phyloP scores from a whole-genome alignment of 805 yeast genomes.

The Ogataea ganodermae region DNA sequence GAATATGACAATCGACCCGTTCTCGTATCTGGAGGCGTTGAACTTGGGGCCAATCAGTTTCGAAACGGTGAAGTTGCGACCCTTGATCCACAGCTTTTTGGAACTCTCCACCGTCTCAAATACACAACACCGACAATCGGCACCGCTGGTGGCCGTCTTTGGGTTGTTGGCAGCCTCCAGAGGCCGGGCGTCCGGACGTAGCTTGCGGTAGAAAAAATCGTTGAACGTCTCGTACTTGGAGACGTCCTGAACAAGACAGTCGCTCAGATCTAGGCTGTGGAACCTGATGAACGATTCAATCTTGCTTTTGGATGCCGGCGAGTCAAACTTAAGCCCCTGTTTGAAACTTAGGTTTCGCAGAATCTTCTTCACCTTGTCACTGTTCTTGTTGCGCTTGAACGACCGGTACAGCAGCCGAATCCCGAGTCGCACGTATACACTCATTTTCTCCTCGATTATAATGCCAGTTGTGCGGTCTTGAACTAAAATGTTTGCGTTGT shows the following conservation, averaged over 20 bases:
- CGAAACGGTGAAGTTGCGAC: constrained; percentile 67
- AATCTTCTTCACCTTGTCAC: constrained; percentile 56
- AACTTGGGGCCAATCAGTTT: constrained; percentile 43
- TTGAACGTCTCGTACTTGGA: constrained; percentile 69
- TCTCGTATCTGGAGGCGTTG: constrained; percentile 45
- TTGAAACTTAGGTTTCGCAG: constrained; percentile 67
- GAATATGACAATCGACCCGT: constrained; percentile 74
- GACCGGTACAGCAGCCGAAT: constrained; percentile 82
- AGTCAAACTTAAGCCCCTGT: constrained; percentile 85
- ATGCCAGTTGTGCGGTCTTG: constrained; percentile 90
- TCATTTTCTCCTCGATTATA: constrained; percentile 91
- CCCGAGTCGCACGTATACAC: constrained; percentile 83
- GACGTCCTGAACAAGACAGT: constrained; percentile 55
- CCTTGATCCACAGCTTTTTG: constrained; percentile 86
- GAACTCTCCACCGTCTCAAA: constrained; percentile 63
- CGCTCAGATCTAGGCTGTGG: constrained; percentile 74
- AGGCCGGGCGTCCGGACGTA: constrained; percentile 70
- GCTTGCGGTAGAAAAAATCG: constrained; percentile 81
- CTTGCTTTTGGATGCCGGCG: constrained; percentile 60
- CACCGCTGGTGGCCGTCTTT: constrained; percentile 67
- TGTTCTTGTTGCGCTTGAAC: constrained; percentile 45
- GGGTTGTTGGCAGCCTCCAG: constrained; percentile 58
- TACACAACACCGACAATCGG: constrained; percentile 83
- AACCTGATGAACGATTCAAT: constrained; percentile 80
- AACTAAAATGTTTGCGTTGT: constrained; percentile 91